A percentile compares a stretch with the other conserved stretches of the same genome.
These are phyloP conservation scores for Naematelia aurantialba DNA, from an alignment of 768 basidiomycete species.

Conservation along the genomic window DNA sequence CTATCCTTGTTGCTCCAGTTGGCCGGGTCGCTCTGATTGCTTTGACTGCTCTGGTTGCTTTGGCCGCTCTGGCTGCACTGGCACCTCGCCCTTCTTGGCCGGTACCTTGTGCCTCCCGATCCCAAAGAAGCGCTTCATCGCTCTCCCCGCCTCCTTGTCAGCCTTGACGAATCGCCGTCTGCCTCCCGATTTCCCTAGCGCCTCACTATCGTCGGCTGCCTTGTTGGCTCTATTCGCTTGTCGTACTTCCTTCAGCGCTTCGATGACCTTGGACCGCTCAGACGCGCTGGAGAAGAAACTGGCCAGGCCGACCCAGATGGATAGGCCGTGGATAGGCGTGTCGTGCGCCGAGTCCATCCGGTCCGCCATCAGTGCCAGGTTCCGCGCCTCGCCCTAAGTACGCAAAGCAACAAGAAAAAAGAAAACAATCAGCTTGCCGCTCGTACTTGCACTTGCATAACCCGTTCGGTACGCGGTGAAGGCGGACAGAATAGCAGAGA, in stretches of 20 bases:
- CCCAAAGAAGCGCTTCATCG: neutral
- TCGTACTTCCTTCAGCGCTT: slow-evolving; percentile 16
- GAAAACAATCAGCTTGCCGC: too few relatives aligned
- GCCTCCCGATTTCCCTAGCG: neutral
- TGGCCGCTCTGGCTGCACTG: too few relatives aligned
- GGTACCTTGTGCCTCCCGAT: neutral
- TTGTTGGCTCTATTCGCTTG: slow-evolving; percentile 3
- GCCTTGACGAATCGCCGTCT: neutral
- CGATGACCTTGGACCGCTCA: slow-evolving; percentile 21
- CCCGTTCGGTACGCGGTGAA: slow-evolving; percentile 1
- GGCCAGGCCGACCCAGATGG: slow-evolving; percentile 48
- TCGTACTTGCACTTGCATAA: too few relatives aligned
- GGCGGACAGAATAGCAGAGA: too few relatives aligned
- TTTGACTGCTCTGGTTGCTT: too few relatives aligned
- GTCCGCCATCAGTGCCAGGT: slow-evolving; percentile 49
- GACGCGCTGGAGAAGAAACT: slow-evolving; percentile 36
- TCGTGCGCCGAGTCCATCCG: slow-evolving; percentile 31
- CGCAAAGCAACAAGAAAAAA: neutral
- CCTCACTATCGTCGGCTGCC: neutral
- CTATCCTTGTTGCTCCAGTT: too few relatives aligned
- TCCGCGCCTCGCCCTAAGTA: slow-evolving; percentile 44
- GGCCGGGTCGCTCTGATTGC: too few relatives aligned
- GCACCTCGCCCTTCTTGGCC: neutral
- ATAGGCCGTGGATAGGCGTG: slow-evolving; percentile 37
- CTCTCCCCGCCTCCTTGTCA: neutral